These are phyloP conservation scores for Pseudoneurospora amorphoporcata DNA, from an alignment of 495 filamentous ascomycete species.

Conservation along the genomic window DNA sequence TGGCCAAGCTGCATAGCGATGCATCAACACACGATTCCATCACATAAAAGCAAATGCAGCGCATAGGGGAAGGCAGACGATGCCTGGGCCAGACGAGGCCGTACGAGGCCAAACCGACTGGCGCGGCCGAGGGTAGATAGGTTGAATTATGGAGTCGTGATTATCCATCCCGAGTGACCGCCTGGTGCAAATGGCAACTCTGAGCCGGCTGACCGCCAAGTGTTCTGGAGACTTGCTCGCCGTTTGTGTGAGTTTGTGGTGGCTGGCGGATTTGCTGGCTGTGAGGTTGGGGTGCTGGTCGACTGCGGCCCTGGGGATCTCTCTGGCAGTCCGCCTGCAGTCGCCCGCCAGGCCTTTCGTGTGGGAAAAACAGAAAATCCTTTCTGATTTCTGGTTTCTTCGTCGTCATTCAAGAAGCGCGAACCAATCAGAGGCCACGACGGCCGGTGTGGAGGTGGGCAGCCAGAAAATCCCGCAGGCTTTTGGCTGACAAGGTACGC, in stretches of 20 bases:
- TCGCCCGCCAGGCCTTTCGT: background rate
- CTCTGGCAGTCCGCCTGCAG: background rate
- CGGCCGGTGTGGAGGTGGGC: background rate
- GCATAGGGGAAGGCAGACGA: background rate
- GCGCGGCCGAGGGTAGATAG: background rate
- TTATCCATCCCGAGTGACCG: background rate
- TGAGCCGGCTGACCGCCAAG: background rate
- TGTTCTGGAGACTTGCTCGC: background rate
- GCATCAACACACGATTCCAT: background rate
- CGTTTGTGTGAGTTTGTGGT: background rate
- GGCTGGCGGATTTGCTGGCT: background rate
- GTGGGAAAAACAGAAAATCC: background rate
- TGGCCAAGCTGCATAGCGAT: background rate
- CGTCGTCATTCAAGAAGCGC: constrained; percentile 3
- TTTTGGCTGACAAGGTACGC: constrained; percentile 14
- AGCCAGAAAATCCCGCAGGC: constrained; percentile 30
- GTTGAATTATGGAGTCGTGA: background rate
- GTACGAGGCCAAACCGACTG: background rate
- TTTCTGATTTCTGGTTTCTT: background rate
- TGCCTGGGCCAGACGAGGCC: background rate
- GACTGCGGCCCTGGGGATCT: background rate
- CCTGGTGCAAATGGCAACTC: background rate
- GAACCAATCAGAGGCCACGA: background rate
- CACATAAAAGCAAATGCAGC: background rate
- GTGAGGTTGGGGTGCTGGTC: background rate